phyloP scores from a whole-genome alignment of 2,329 filamentous ascomycete genomes.

The Orbilia quercus region DNA sequence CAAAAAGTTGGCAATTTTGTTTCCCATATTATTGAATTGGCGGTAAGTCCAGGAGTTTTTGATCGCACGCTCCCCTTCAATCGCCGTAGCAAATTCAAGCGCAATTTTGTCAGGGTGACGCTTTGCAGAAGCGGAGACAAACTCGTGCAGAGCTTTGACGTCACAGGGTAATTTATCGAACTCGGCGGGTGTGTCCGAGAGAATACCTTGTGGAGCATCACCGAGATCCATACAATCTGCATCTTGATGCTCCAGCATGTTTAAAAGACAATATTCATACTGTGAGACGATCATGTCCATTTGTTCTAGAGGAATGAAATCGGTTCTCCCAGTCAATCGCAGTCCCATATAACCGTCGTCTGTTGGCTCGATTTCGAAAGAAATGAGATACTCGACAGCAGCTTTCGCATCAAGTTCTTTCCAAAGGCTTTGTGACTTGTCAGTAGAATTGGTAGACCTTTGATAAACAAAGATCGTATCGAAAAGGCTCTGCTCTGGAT shows the following conservation, averaged over 20 bases:
- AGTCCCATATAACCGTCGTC: constrained; percentile 68
- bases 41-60: constrained; percentile 76
- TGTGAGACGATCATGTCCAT: constrained; percentile 75
- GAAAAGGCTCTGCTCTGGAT: constrained; percentile 75
- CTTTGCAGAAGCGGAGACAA: constrained; percentile 75
- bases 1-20: constrained; percentile 72
- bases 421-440: constrained; percentile 67
- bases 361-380: constrained; percentile 78
- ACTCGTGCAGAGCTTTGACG: constrained; percentile 76
- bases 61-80: constrained; percentile 65
- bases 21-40: constrained; percentile 77
- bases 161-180: constrained; percentile 70
- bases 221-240: constrained; percentile 64
- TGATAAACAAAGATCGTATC: constrained; percentile 89
- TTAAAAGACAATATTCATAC: constrained; percentile 74
- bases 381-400: constrained; percentile 77
- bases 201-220: constrained; percentile 63
- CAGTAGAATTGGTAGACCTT: constrained; percentile 65
- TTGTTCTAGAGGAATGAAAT: constrained; percentile 76
- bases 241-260: constrained; percentile 69
- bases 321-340: constrained; percentile 73
- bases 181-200: constrained; percentile 75
- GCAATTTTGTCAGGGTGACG: constrained; percentile 72
- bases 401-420: constrained; percentile 73
- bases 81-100: constrained; percentile 77